A percentile compares a stretch with the other conserved stretches of the same genome.
These are phyloP conservation scores for Malbranchea zuffiana DNA, from an alignment of 2,329 filamentous ascomycete genomes.

Conservation along the genomic window DNA sequence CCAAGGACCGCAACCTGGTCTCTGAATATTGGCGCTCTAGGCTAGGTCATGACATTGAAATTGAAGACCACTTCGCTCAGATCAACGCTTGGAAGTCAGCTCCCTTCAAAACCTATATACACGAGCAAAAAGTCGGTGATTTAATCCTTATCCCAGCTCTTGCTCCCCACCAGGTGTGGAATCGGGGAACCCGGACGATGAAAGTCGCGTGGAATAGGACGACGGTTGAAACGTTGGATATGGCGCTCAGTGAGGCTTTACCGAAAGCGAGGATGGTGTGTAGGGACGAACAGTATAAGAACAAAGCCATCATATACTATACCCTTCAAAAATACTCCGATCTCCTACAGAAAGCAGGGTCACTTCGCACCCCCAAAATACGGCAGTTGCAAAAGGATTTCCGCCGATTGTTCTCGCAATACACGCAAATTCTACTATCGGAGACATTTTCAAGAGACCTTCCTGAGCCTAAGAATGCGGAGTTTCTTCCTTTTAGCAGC, in stretches of 20 bases:
- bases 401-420: slow-evolving; percentile 65
- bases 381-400: slow-evolving; percentile 75
- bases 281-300: slow-evolving; percentile 97
- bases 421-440: slow-evolving; percentile 65
- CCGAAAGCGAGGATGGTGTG: slow-evolving; percentile 84
- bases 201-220: slow-evolving; percentile 98
- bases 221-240: slow-evolving; percentile 77
- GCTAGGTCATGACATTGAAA: slow-evolving; percentile 90
- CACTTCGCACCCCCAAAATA: slow-evolving; percentile 44
- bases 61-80: slow-evolving; percentile 94
- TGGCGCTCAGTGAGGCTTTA: slow-evolving; percentile 76
- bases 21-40: slow-evolving; percentile 89
- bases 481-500: slow-evolving; percentile 73
- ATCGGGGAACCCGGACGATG: slow-evolving; percentile 86
- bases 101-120: slow-evolving; percentile 82
- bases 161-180: slow-evolving; percentile 97
- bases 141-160: slow-evolving; percentile 88
- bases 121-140: slow-evolving; percentile 82
- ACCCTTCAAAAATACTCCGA: slow-evolving; percentile 67
- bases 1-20: slow-evolving; percentile 78
- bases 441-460: slow-evolving; percentile 66
- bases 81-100: slow-evolving; percentile 92
- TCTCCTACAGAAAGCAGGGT: slow-evolving; percentile 48
- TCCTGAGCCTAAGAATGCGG: slow-evolving; percentile 55
- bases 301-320: slow-evolving; percentile 89